A percentile compares a stretch with the other conserved stretches of the same genome.
Conservation (phyloP, 371 early-diverging fungal genomes). For the Syncephalis plumigaleata region DNA sequence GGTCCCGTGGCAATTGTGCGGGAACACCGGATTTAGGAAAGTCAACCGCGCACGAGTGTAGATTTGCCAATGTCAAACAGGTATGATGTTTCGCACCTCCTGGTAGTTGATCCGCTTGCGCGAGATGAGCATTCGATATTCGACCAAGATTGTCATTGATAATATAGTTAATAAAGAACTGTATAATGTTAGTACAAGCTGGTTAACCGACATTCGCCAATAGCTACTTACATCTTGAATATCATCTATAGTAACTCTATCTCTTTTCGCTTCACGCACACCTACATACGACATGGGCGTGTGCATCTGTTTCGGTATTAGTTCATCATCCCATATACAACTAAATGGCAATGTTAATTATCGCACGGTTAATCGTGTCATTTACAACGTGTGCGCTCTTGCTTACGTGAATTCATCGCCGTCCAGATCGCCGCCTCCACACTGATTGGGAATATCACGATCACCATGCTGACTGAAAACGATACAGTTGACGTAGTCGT, state of each 20-base stretch:
- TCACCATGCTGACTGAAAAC: constrained; percentile 61
- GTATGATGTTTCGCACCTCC: constrained; percentile 25
- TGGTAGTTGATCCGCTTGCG: constrained; percentile 31
- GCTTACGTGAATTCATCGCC: constrained; percentile 51
- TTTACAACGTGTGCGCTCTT: background rate
- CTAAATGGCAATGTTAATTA: constrained; percentile 8
- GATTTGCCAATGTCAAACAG: constrained; percentile 42
- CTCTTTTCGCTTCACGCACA: constrained; percentile 12
- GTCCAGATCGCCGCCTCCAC: constrained; percentile 74
- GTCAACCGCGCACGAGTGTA: constrained; percentile 52
- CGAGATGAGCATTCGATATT: constrained; percentile 62
- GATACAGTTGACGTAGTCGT: constrained; percentile 45
- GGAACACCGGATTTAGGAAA: constrained; percentile 51
- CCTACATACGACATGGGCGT: constrained; percentile 43
- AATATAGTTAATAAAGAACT: constrained; percentile 62
- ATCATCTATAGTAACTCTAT: constrained; percentile 27
- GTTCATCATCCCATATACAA: constrained; percentile 44
- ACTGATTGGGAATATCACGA: constrained; percentile 56
- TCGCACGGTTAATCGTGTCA: background rate
- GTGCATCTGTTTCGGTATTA: constrained; percentile 27
- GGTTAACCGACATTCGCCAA: too few species aligned
- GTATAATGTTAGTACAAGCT: constrained; percentile 1
- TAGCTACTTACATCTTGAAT: constrained; percentile 11
- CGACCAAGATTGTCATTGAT: constrained; percentile 50
- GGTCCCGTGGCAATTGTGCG: constrained; percentile 20